Evolutionary conservation across 371 early-diverging fungal species (phyloP).

Genomic region (Blakeslea trispora): DNA sequence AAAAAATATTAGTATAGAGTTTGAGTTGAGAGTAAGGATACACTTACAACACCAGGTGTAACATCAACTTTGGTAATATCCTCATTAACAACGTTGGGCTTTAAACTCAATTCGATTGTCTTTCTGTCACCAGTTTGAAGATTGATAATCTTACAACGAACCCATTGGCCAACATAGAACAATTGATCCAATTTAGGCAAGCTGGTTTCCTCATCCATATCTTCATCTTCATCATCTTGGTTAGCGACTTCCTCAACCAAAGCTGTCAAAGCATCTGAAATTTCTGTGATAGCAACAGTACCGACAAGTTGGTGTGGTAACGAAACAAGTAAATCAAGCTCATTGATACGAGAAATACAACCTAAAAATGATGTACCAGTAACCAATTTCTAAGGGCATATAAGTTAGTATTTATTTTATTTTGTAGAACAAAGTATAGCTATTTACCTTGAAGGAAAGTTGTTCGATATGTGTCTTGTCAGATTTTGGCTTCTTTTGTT

Average conservation of each 20-base stretch:
- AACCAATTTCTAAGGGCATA: slow-evolving; percentile 62
- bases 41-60: slow-evolving; percentile 60
- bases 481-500: slow-evolving; percentile 40
- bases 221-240: slow-evolving; percentile 50
- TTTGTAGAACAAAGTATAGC: background rate
- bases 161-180: slow-evolving; percentile 77
- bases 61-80: slow-evolving; percentile 57
- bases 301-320: slow-evolving; percentile 81
- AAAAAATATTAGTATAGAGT: background rate
- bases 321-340: slow-evolving; percentile 76
- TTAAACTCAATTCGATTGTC: slow-evolving; percentile 70
- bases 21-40: background rate
- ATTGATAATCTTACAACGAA: slow-evolving; percentile 64
- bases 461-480: slow-evolving; percentile 55
- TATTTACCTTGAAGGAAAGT: slow-evolving; percentile 59
- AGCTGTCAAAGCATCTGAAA: slow-evolving; percentile 65
- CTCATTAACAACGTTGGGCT: slow-evolving; percentile 67
- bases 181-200: slow-evolving; percentile 62
- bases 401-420: background rate
- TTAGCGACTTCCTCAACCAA: slow-evolving; percentile 67
- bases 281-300: slow-evolving; percentile 77
- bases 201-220: slow-evolving; percentile 17
- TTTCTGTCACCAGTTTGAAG: slow-evolving; percentile 50
- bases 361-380: slow-evolving; percentile 79
- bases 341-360: slow-evolving; percentile 77